phyloP scores from a whole-genome alignment of 106 monocot genomes.

The Hemerocallis citrina region DNA sequence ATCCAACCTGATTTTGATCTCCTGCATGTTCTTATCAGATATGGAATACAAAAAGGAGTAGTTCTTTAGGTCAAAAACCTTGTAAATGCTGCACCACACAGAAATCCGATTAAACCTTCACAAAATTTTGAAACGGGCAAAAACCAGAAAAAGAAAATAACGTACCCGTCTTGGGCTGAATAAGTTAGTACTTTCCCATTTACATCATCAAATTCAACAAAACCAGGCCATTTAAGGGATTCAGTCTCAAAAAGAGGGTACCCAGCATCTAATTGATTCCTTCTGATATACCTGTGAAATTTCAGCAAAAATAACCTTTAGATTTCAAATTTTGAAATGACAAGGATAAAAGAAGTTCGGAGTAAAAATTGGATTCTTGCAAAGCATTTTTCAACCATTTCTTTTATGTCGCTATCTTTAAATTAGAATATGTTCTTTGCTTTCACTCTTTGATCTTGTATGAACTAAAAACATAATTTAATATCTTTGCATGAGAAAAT shows the following conservation, averaged over 20 bases:
- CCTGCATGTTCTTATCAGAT: constrained; percentile 79
- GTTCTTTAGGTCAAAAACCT: constrained; percentile 79
- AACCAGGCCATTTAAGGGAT: constrained; percentile 83
- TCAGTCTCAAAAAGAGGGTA: constrained; percentile 71
- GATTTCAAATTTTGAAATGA: neutral
- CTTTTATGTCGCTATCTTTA: no score
- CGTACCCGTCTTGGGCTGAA: constrained; percentile 70
- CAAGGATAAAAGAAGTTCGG: neutral
- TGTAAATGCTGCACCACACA: constrained; percentile 49
- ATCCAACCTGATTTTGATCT: constrained; percentile 86
- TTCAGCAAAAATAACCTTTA: neutral
- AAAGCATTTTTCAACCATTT: no score
- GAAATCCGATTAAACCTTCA: neutral
- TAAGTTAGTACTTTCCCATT: constrained; percentile 84
- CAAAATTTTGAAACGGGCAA: neutral
- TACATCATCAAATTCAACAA: constrained; percentile 89
- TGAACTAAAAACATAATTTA: neutral
- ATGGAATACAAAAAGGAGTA: constrained; percentile 76
- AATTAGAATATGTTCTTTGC: no score
- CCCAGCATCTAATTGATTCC: constrained; percentile 71
- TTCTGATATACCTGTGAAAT: constrained; percentile 56
- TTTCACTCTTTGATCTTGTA: neutral
- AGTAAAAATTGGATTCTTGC: no score
- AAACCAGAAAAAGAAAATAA: constrained; percentile 3
- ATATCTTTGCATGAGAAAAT: neutral